These are phyloP conservation scores for Sesbania bispinosa DNA, from an alignment of 306 rosid genomes.

Conservation along the genomic window DNA sequence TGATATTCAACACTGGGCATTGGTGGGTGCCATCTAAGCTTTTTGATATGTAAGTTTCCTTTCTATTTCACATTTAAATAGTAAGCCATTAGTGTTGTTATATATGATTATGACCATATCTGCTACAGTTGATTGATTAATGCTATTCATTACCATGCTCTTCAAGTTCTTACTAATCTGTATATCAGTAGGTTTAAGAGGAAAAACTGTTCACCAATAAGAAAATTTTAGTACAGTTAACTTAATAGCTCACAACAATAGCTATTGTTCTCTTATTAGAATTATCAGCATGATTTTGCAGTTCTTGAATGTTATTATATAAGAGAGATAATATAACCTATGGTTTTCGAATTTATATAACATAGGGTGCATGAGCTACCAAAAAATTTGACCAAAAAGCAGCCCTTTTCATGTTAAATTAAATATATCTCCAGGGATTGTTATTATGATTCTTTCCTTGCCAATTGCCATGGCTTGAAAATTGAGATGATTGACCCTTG, in stretches of 20 bases:
- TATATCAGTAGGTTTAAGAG: background rate
- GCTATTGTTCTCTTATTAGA: background rate
- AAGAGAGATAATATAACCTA: background rate
- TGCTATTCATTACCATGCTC: constrained; percentile 17
- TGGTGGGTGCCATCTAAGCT: constrained; percentile 97
- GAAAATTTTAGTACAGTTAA: background rate
- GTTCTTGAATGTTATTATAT: background rate
- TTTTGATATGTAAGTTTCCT: constrained; percentile 58
- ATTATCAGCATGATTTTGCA: background rate
- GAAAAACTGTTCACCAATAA: background rate
- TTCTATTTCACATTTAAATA: constrained; percentile 17
- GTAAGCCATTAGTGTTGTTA: background rate
- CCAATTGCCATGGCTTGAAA: background rate
- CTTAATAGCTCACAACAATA: background rate
- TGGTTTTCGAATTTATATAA: constrained; percentile 3
- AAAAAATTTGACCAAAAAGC: background rate
- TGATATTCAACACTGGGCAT: constrained; percentile 89
- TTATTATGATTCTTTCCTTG: background rate
- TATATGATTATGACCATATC: background rate
- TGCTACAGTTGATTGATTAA: background rate
- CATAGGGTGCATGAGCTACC: background rate
- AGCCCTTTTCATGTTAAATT: background rate
- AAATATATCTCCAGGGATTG: background rate
- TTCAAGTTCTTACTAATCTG: background rate
- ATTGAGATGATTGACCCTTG: background rate